Evolutionary conservation across 768 basidiomycete species (phyloP), one percentile per base, ranked within the genome.

Genomic region (Leucocoprinus leucothites): DNA sequence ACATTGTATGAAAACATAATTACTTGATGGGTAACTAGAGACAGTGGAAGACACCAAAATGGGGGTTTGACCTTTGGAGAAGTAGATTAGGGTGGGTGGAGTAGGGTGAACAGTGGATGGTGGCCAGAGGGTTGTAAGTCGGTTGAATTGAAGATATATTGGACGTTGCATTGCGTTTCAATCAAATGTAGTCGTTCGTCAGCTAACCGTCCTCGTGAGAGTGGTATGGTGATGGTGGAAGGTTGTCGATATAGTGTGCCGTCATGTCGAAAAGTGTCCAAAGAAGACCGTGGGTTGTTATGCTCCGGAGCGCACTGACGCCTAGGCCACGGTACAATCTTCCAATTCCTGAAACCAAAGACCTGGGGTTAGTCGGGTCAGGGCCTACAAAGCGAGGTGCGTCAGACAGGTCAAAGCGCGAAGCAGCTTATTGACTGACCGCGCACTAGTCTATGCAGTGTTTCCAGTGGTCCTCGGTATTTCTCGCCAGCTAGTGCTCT

Each of bases 251-350:
- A 67, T 87, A 89, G 61, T 81, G 73, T 38, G 86, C 80, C 26
- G 82, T 84, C 61, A 87, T 72, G 73, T 97, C 94, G 67, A 94
- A 94, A 58, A 97, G 77, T 7, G 94, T 96, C 94, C 94, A 97
- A 48, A 95, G 75, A 36, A 96, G 75, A 19, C 95, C 95, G 61
- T 97, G 95, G 6, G 94, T 96, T 28, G 94, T 91, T 64, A 96
- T 87, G 62, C 90, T 94, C 50, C 97, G 84, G 49, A 91, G 69
- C 38, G 95, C 95, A 58, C 93, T 96, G 60, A 99, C 91, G 53
- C 95, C 93, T 48, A 98, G 82, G 51, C 96, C 97, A 57, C 89
- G 87, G 69, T 99, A 99, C 60, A 98, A 84, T 35, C 94, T 79
- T 31, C 85, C 77, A 44, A 97, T 71, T 22, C 97, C 97, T 42